Evolutionary conservation across 2,329 filamentous ascomycete genomes (phyloP).

Genomic region (Colletotrichum acutatum): DNA sequence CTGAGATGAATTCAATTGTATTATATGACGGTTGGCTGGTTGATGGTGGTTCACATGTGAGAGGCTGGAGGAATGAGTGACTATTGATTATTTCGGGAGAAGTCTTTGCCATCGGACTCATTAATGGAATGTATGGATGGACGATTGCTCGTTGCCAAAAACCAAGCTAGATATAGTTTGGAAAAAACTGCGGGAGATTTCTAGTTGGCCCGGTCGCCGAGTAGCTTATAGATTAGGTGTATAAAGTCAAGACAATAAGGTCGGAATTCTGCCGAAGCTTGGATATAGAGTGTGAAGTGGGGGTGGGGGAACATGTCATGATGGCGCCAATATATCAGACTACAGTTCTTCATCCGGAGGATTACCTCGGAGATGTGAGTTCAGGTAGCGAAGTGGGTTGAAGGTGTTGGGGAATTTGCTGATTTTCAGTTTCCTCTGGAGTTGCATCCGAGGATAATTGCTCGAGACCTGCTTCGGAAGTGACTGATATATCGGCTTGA

Average conservation of each 20-base stretch:
- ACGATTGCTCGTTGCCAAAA: background rate
- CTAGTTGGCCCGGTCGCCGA: background rate
- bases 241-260: background rate
- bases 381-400: background rate
- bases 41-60: background rate
- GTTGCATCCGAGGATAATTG: background rate
- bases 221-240: background rate
- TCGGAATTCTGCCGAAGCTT: background rate
- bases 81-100: background rate
- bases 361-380: no score
- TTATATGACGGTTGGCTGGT: constrained; percentile 19
- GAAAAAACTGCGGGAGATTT: background rate
- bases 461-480: background rate
- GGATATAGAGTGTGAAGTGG: background rate
- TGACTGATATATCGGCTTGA: background rate
- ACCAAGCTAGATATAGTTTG: background rate
- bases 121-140: no score
- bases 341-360: background rate
- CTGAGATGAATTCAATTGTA: constrained; percentile 34
- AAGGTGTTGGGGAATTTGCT: background rate
- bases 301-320: background rate
- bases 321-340: background rate
- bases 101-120: background rate
- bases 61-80: background rate
- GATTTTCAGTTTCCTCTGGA: background rate